phyloP scores from a whole-genome alignment of 2,329 filamentous ascomycete species.

The Sporothrix brasiliensis region DNA sequence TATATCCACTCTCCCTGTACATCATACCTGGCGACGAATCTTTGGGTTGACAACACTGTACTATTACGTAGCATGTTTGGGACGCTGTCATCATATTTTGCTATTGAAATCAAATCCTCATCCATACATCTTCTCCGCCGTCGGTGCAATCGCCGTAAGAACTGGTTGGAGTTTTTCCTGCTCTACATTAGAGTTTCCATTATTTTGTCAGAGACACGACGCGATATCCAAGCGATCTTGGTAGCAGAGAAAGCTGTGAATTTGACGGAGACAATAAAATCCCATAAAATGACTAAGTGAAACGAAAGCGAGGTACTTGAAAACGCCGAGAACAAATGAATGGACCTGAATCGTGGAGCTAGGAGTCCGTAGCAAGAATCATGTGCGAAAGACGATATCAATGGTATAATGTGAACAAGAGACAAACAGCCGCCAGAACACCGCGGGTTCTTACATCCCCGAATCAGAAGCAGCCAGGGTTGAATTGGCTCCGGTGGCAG shows the following conservation, averaged over 20 bases:
- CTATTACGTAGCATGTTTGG: not conserved
- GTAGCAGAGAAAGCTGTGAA: too few relatives aligned
- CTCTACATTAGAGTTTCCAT: too few relatives aligned
- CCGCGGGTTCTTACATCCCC: not conserved
- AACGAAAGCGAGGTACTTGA: too few relatives aligned
- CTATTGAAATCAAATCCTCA: not conserved
- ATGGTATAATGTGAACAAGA: not conserved
- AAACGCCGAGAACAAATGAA: not conserved
- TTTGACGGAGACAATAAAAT: too few relatives aligned
- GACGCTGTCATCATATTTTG: not conserved
- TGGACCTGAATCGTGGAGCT: not conserved
- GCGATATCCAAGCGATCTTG: too few relatives aligned
- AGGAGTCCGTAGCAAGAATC: not conserved
- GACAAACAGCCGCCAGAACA: not conserved
- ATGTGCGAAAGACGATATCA: not conserved
- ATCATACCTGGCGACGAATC: not conserved
- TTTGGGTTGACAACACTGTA: not conserved
- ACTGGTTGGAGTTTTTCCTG: too few relatives aligned
- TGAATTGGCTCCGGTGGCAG: not conserved
- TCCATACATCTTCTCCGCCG: not conserved
- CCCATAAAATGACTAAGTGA: too few relatives aligned
- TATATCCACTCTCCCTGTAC: constrained; percentile 8
- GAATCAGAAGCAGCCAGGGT: not conserved
- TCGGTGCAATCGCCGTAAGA: not conserved
- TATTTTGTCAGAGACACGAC: too few relatives aligned